phyloP scores from a whole-genome alignment of 495 filamentous ascomycete species.

The Tuber aestivum region DNA sequence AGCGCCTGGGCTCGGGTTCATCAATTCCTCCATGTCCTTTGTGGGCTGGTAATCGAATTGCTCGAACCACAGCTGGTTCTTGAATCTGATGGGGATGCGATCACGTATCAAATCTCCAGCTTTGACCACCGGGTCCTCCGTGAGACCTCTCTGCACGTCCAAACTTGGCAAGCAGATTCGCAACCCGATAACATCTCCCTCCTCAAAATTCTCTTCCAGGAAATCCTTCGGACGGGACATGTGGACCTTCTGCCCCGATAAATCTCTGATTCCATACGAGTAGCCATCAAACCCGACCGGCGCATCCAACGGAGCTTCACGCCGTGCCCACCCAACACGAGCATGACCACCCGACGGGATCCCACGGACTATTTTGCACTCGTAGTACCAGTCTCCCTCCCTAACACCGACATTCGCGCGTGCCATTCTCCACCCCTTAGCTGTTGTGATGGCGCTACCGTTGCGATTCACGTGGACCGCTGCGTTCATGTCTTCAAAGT shows the following conservation, averaged over 20 bases:
- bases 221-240: slow-evolving; percentile 87
- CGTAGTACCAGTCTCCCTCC: slow-evolving; percentile 91
- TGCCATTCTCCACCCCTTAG: slow-evolving; percentile 76
- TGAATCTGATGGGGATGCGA: slow-evolving; percentile 87
- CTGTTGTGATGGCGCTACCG: slow-evolving; percentile 60
- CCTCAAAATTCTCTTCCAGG: slow-evolving; percentile 49
- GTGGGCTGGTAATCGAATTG: slow-evolving; percentile 83
- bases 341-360: slow-evolving; percentile 63
- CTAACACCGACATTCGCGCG: slow-evolving; percentile 84
- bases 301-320: slow-evolving; percentile 73
- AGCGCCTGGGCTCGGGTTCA: slow-evolving; percentile 62
- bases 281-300: slow-evolving; percentile 95
- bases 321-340: slow-evolving; percentile 79
- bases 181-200: slow-evolving; percentile 87
- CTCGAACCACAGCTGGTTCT: slow-evolving; percentile 88
- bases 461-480: slow-evolving; percentile 62
- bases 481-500: slow-evolving; percentile 83
- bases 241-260: slow-evolving; percentile 82
- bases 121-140: slow-evolving; percentile 42
- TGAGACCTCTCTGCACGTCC: slow-evolving; percentile 65
- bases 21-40: slow-evolving; percentile 81
- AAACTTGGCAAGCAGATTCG: slow-evolving; percentile 86
- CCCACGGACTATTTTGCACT: slow-evolving; percentile 77
- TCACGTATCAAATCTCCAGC: slow-evolving; percentile 80
- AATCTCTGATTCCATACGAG: slow-evolving; percentile 88